Base-by-base conservation (phyloP, 257 asterid species). In the Solanum ossicruentum region DNA sequence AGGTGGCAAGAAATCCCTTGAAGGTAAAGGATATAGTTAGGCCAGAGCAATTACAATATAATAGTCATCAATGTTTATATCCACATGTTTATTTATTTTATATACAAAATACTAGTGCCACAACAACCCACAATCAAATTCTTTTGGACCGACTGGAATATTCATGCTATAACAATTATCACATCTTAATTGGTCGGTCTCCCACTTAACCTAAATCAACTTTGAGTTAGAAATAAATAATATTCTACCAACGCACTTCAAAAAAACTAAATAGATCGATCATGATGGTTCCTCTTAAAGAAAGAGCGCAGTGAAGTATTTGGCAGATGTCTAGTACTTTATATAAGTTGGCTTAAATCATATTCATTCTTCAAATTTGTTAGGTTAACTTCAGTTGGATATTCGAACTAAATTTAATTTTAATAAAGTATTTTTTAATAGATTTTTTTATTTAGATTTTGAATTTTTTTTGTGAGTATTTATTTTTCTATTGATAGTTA, bases 61-160 rank as follows among this genome's bases (percentile, higher is more conserved):
- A 20, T 72, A 60, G 15, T 60, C 23, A 23, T 6, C 1, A 20
- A 13, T 45, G 36, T 72, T 20, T 20, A 20, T 71, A 71, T 71
- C 56, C 36, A 43, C 10, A 7, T 65, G 26, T 26, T 63, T 12
- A 12, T 28, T 28, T 28, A 2, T 51, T 12, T 12, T 63, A 26
- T 63, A 65, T 72, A 51, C 7, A 54, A 45, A 71, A n/a, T 12
- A 6, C n/a, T n/a, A 72, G 39, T 72, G 12, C 57, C 57, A 47
- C 57, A n/a, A 72, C 81, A 72, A 72, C 80, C 80, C 81, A 73
- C 39, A 73, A 45, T 47, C 81, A 72, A 73, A 12, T 20, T 20
- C 56, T 72, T 43, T 43, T 72, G 80, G 80, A 72, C 80, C 12
- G 7, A 72, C 32, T 45, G 7, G 39, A 72, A 43, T 72, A 45